These are phyloP conservation scores for Periconia sp. DNA, from an alignment of 2,329 filamentous ascomycete genomes.

Conservation along the genomic window DNA sequence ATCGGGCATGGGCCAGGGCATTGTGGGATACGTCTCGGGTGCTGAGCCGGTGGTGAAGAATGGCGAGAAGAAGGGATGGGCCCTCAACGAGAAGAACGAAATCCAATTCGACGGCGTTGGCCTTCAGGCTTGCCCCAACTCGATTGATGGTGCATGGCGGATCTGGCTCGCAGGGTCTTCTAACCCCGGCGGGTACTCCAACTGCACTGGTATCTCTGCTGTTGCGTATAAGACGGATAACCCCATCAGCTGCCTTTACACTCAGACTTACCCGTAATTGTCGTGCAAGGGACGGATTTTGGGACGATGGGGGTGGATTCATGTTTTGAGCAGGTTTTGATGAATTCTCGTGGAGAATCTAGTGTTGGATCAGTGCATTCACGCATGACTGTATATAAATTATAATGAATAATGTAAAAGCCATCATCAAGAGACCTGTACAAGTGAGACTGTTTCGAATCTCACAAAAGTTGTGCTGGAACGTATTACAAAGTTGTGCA, in stretches of 20 bases:
- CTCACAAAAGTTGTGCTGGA: no score
- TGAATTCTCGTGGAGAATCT: no score
- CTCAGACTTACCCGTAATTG: constrained; percentile 1
- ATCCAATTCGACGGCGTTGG: constrained; percentile 50
- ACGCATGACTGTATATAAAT: no score
- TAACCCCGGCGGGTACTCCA: constrained; percentile 30
- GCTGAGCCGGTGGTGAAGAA: constrained; percentile 44
- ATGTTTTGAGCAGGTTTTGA: no score
- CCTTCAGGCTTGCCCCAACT: constrained; percentile 58
- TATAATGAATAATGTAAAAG: no score
- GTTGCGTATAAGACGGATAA: constrained; percentile 20
- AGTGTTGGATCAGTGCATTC: no score
- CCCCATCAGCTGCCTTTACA: constrained; percentile 25
- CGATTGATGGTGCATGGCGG: constrained; percentile 42
- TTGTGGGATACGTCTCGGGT: constrained; percentile 56
- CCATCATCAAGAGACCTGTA: no score
- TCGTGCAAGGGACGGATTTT: no score
- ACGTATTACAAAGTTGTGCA: no score
- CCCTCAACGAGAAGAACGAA: constrained; percentile 46
- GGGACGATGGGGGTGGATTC: no score
- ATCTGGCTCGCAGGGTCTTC: constrained; percentile 24
- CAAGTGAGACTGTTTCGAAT: no score
- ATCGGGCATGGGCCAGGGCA: constrained; percentile 59
- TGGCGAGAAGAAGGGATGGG: constrained; percentile 53
- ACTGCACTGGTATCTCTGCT: constrained; percentile 39